These are phyloP conservation scores for Cutaneotrichosporon cutaneum DNA, from an alignment of 1,284 basidiomycete genomes.

Conservation along the genomic window DNA sequence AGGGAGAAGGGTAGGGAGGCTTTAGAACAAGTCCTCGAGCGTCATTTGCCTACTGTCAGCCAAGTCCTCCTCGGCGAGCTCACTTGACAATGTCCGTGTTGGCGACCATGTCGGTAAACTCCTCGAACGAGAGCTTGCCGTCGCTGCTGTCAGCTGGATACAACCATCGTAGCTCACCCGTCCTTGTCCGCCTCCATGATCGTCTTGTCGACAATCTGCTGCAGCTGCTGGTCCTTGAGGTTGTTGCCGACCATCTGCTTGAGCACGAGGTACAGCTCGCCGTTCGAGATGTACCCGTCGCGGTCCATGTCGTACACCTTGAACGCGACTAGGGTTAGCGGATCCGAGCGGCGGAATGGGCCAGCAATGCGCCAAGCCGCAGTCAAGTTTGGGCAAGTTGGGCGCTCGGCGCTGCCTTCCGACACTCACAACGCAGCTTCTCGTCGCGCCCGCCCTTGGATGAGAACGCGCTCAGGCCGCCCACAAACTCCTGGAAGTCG, in stretches of 20 bases:
- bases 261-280: constrained; percentile 94
- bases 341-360: not conserved
- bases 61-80: constrained; percentile 47
- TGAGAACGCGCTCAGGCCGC: constrained; percentile 94
- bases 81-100: constrained; percentile 67
- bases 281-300: constrained; percentile 97
- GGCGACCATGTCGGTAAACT: constrained; percentile 94
- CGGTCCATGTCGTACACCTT: constrained; percentile 99
- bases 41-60: constrained; percentile 96
- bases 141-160: constrained; percentile 58
- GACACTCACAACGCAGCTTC: constrained; percentile 89
- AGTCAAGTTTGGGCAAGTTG: not conserved
- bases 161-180: constrained; percentile 51
- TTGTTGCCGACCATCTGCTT: constrained; percentile 99
- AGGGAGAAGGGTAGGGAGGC: not conserved
- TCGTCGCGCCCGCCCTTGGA: constrained; percentile 94
- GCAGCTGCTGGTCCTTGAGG: constrained; percentile 97
- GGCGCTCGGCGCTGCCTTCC: no score
- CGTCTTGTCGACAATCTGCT: constrained; percentile 99
- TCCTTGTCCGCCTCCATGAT: constrained; percentile 99
- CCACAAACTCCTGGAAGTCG: constrained; percentile 99
- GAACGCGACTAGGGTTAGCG: constrained; percentile 71
- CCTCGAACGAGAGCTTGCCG: constrained; percentile 94
- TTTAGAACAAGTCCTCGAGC: constrained; percentile 83
- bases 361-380: not conserved